Evolutionary conservation across 371 early-diverging fungal genomes (phyloP).

Genomic region (Catenaria anguillulae): DNA sequence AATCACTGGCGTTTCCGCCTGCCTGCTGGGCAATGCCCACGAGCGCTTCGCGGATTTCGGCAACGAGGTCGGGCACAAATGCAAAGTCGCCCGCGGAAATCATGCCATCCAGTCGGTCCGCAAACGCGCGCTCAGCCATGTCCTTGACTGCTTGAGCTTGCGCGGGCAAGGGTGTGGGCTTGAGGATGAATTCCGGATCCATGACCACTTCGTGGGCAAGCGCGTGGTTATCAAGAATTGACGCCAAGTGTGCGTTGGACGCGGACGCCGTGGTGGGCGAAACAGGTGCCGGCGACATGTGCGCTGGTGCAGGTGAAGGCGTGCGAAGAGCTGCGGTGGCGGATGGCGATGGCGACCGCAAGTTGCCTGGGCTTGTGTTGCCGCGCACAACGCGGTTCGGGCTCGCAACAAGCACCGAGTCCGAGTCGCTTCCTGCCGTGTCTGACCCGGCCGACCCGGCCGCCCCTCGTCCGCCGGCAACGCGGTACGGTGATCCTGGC

Average conservation of each 20-base stretch:
- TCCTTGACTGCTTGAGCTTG: conserved; percentile 32
- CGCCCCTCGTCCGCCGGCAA: too few relatives aligned
- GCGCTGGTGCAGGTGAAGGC: neutral
- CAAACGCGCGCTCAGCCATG: conserved; percentile 43
- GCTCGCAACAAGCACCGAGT: neutral
- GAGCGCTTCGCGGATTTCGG: conserved; percentile 40
- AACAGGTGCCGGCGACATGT: too few relatives aligned
- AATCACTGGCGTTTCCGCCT: too few relatives aligned
- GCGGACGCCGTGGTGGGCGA: neutral
- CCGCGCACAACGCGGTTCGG: neutral
- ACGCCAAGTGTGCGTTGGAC: neutral
- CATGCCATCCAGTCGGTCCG: conserved; percentile 21
- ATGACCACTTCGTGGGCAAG: conserved; percentile 62
- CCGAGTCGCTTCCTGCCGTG: neutral
- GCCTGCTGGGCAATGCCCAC: conserved; percentile 18
- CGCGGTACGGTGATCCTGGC: neutral
- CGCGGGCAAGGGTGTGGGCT: conserved; percentile 20
- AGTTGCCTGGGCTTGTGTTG: too few relatives aligned
- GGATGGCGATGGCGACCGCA: neutral
- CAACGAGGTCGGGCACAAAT: conserved; percentile 30
- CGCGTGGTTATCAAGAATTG: conserved; percentile 37
- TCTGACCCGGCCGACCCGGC: too few relatives aligned
- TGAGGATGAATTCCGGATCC: conserved; percentile 52
- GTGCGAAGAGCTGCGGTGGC: neutral
- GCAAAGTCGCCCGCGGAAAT: conserved; percentile 29